Evolutionary conservation across 129 eudicot genomes (phyloP), one percentile per base, ranked within the genome.

Genomic region (Centaurea solstitialis): DNA sequence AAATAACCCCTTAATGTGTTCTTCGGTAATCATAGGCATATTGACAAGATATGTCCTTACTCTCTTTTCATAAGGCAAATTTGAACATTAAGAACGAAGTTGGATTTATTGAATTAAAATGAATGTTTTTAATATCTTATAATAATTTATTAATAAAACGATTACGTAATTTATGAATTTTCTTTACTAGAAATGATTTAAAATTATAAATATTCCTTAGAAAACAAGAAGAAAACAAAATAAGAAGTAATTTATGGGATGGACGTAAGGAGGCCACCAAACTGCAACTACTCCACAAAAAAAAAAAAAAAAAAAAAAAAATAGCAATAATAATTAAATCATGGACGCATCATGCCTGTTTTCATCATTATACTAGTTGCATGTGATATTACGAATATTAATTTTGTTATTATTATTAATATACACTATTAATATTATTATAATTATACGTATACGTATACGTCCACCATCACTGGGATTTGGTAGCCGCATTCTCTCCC

Each of bases 401-500:
- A 12, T 47, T 47, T 47, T 47, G 15, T 47, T 13, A 47, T 47
- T 53, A 50, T 53, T 5, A 57, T 17, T 57, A 13, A 0, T 53
- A 17, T 17, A 33, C 4, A 33, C 4, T 26, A 26, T n/a, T n/a
- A 26, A 33, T 33, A 33, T 33, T 33, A 33, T 40, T 40, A 67
- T 7, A 24, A 35, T 11, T 13, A 68, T 45, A 78, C 82, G 57
- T 71, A 35, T 68, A 50, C 18, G 13, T 30, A 69, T 33, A 41
- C 22, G 53, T 74, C 76, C 69, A 79, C 77, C 79, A 38, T 69
- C 71, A 68, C 80, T 75, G 71, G 71, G 76, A 81, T 75, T 81
- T 67, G 80, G 85, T 80, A 20, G 76, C 22, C 43, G 62, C 28
- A 37, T 35, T 47, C 70, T 76, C 72, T 39, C 81, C 6, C 30